Conservation (phyloP, 2,329 filamentous ascomycete species). For the Fusarium lateritium region DNA sequence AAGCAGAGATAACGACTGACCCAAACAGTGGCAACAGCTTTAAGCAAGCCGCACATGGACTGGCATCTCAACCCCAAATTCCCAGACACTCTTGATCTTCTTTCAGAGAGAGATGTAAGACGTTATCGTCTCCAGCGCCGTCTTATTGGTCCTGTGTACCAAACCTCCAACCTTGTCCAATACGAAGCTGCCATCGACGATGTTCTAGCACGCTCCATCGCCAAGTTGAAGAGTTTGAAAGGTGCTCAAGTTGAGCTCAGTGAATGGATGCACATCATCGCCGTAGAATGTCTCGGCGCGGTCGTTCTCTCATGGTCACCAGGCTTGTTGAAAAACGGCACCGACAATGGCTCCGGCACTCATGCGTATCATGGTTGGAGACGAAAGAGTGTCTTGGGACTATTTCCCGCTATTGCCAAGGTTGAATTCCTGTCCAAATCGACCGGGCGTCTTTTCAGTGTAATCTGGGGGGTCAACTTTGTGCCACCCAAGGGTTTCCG, state of each 20-base stretch:
- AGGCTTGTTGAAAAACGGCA: conserved; percentile 59
- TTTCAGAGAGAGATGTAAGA: conserved; percentile 63
- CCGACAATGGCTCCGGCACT: conserved; percentile 63
- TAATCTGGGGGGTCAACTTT: conserved; percentile 62
- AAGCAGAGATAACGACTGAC: neutral
- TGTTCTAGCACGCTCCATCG: conserved; percentile 56
- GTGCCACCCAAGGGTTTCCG: conserved; percentile 60
- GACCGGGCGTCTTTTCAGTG: conserved; percentile 58
- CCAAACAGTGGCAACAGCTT: conserved; percentile 60
- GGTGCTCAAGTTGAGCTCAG: conserved; percentile 63
- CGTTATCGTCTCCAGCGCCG: conserved; percentile 66
- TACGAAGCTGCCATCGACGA: conserved; percentile 59
- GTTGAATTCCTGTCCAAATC: conserved; percentile 56
- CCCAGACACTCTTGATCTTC: conserved; percentile 64
- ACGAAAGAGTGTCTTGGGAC: conserved; percentile 66
- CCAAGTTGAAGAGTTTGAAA: conserved; percentile 54
- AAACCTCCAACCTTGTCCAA: conserved; percentile 58
- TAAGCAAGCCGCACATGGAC: conserved; percentile 60
- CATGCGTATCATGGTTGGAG: conserved; percentile 67
- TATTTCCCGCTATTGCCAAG: conserved; percentile 62
- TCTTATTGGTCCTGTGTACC: conserved; percentile 65
- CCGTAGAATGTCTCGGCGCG: conserved; percentile 66
- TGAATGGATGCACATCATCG: conserved; percentile 71
- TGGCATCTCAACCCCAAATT: conserved; percentile 55
- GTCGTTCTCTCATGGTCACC: conserved; percentile 68